Evolutionary conservation across 2,329 filamentous ascomycete genomes (phyloP), one percentile per base, ranked within the genome.

Genomic region (Sporothrix curviconia): DNA sequence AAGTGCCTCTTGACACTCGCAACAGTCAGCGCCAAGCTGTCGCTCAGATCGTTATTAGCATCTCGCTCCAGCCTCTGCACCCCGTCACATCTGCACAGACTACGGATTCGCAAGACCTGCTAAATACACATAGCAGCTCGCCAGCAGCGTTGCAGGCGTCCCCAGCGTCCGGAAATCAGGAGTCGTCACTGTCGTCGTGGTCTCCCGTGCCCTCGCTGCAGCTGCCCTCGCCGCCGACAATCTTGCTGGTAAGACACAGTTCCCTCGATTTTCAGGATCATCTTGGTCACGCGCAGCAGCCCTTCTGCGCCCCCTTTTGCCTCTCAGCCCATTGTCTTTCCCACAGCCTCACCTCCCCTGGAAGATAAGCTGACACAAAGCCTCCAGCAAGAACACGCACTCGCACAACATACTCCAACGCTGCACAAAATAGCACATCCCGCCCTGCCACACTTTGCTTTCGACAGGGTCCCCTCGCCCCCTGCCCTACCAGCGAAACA

Each of bases 161-260:
- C 46, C 43, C 54, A 34, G 28, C 32, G 34, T 25, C 37, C 50
- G 28, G n/a, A 53, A 51, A 53, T 42, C 37, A 44, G 46, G 46
- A 51, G 37, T 51, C 55, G 46, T 51, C 55, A 51, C 24, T 51
- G 46, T 43, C 55, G 46, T 56, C 52, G 52, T 47, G 25, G 40
- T 28, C 52, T 5, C n/a, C 28, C 15, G n/a, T 36, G 12, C 28
- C 15, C 7, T 42, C 50, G 12, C 11, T 9, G 6, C 24, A 7
- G 7, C 24, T 9, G 42, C 15, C 28, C 15, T 28, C 19, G n/a
- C 14, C 32, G n/a, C 15, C 22, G 30, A 39, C 19, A 19, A 17
- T 17, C n/a, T n/a, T n/a, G n/a, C n/a, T 50, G 17, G 47, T 50
- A 37, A 37, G 47, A 36, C 47, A 25, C n/a, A n/a, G n/a, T n/a